These are phyloP conservation scores for Claviceps quebecensis DNA, from an alignment of 2,329 filamentous ascomycete genomes.

Conservation along the genomic window DNA sequence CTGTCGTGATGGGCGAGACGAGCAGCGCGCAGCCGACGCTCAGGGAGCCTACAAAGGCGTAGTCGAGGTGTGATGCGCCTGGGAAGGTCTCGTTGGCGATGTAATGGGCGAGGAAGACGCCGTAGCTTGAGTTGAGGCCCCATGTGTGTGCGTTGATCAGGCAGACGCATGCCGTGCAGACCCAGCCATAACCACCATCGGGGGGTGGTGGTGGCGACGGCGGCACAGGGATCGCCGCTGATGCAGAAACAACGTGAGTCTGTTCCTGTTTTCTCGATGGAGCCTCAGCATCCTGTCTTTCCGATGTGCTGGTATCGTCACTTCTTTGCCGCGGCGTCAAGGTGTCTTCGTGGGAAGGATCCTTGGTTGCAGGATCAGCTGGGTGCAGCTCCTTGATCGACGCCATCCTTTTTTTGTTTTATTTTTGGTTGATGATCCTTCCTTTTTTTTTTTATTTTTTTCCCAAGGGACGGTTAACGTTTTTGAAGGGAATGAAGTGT, in stretches of 20 bases:
- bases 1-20: constrained; percentile 53
- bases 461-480: no score
- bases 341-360: background rate
- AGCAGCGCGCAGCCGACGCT: constrained; percentile 38
- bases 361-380: background rate
- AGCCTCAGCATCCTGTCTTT: background rate
- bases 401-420: background rate
- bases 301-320: background rate
- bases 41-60: constrained; percentile 56
- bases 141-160: constrained; percentile 58
- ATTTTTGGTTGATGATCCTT: background rate
- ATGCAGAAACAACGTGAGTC: background rate
- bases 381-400: background rate
- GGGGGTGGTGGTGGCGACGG: constrained; percentile 26
- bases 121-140: constrained; percentile 47
- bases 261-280: background rate
- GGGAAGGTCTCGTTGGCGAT: constrained; percentile 45
- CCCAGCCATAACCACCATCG: constrained; percentile 45
- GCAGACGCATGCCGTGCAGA: constrained; percentile 23
- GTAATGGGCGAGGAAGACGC: constrained; percentile 43
- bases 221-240: constrained; percentile 2
- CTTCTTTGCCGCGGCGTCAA: background rate
- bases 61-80: constrained; percentile 49
- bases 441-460: background rate
- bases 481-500: no score